These are phyloP conservation scores for Sporothrix pallida DNA, from an alignment of 2,329 filamentous ascomycete genomes.

Conservation along the genomic window DNA sequence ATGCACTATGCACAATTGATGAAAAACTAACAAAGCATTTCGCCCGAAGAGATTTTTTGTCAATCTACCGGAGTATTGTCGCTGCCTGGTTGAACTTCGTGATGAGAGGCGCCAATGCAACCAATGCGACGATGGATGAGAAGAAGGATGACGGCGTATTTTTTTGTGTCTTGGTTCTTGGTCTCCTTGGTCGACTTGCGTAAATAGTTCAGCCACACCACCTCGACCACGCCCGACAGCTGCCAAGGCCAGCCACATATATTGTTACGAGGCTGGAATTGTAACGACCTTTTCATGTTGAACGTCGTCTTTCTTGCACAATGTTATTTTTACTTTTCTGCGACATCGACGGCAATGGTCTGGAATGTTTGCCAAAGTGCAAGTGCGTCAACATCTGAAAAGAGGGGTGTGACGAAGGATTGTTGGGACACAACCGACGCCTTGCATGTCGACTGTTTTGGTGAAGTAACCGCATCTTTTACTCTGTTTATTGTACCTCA, in stretches of 20 bases:
- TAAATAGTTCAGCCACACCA: constrained; percentile 14
- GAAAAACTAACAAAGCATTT: neutral
- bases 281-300: too few species aligned
- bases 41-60: neutral
- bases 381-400: neutral
- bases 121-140: neutral
- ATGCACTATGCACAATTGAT: neutral
- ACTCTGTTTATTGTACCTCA: too few species aligned
- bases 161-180: neutral
- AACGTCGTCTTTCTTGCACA: neutral
- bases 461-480: neutral
- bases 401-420: too few species aligned
- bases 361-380: neutral
- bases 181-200: neutral
- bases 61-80: neutral
- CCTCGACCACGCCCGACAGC: neutral
- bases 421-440: neutral
- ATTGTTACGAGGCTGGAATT: neutral
- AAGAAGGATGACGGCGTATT: neutral
- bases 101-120: constrained; percentile 17
- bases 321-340: neutral
- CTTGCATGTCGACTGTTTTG: constrained; percentile 11
- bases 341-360: neutral
- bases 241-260: neutral
- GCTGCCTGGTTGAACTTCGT: neutral